phyloP scores from a whole-genome alignment of 1,139 yeast genomes.

The Saccharomyces hybrid region DNA sequence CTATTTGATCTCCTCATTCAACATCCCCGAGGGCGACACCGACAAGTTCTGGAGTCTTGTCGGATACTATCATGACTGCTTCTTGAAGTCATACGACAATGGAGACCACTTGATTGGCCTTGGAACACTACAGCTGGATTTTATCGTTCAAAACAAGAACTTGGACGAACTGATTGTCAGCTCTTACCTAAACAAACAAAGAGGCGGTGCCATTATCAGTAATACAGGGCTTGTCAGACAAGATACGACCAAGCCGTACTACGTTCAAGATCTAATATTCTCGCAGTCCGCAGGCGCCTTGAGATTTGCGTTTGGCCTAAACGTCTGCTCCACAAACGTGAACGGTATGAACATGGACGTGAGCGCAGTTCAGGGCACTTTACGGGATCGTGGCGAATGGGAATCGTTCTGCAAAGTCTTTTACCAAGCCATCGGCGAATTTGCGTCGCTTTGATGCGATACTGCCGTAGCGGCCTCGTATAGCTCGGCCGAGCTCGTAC shows the following conservation, averaged over 20 bases:
- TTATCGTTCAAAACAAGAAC: conserved; percentile 14
- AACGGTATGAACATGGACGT: conserved; percentile 22
- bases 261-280: conserved; percentile 17
- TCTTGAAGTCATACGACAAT: conserved; percentile 10
- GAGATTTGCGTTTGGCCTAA: conserved; percentile 19
- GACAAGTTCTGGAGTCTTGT: conserved; percentile 20
- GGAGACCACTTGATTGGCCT: conserved; percentile 19
- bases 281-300: conserved; percentile 21
- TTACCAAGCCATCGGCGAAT: conserved; percentile 7
- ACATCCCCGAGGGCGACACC: conserved; percentile 9
- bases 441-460: conserved; percentile 4
- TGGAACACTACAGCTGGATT: conserved; percentile 21
- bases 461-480: conserved; percentile 1
- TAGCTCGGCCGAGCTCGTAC: background rate
- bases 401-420: conserved; percentile 12
- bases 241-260: conserved; percentile 3
- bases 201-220: conserved; percentile 24
- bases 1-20: conserved; percentile 18
- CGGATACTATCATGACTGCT: conserved; percentile 15
- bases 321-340: conserved; percentile 17
- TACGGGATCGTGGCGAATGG: conserved; percentile 12
- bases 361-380: conserved; percentile 17
- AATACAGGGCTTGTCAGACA: conserved; percentile 20
- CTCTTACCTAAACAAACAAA: conserved; percentile 13
- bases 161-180: conserved; percentile 17